Base-by-base conservation (phyloP, 345 rosid genomes). In the Dimocarpus longan region DNA sequence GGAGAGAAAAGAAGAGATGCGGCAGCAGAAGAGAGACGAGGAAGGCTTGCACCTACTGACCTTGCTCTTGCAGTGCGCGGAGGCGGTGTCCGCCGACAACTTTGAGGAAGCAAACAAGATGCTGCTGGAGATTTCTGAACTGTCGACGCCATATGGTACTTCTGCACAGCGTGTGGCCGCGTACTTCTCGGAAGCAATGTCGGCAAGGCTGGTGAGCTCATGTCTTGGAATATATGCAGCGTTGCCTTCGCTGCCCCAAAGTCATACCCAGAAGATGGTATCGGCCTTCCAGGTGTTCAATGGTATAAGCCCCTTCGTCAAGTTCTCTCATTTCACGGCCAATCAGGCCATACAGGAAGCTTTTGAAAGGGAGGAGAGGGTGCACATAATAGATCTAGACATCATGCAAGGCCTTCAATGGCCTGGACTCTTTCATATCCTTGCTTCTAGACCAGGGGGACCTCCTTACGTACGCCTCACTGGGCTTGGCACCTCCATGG, bases 351-450 rank as follows among this genome's bases (percentile, higher is more conserved):
- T 96, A 1, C 99, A 96, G 82, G 98, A 96, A 81, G 98, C 98
- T 4, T 94, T 96, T 46, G 98, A 93, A 81, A 87, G 98, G 76
- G 99, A 96, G 80, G 99, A 94, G 3, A 80, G 93, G 50, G 99
- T 96, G 40, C 99, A 96, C 85, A 94, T 96, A 74, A 93, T 96
- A 52, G 99, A 96, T 77, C 85, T 96, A 26, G 99, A 96, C 68
- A 94, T 96, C 78, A 96, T 96, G 99, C 99, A 96, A 81, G 99
- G 99, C 19, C 84, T 96, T 75, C 99, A 96, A 74, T 96, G 99
- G 99, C 99, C 99, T 64, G 99, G 98, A 18, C 85, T 96, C 19
- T 96, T 96, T 68, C 99, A 96, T 80, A 96, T 94, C 16, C 87
- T 96, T 0, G 98, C 98, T 26, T 93, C 95, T 4, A 84, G 99